Conservation (phyloP, 2,329 filamentous ascomycete genomes). For the Pseudocercospora musae region DNA sequence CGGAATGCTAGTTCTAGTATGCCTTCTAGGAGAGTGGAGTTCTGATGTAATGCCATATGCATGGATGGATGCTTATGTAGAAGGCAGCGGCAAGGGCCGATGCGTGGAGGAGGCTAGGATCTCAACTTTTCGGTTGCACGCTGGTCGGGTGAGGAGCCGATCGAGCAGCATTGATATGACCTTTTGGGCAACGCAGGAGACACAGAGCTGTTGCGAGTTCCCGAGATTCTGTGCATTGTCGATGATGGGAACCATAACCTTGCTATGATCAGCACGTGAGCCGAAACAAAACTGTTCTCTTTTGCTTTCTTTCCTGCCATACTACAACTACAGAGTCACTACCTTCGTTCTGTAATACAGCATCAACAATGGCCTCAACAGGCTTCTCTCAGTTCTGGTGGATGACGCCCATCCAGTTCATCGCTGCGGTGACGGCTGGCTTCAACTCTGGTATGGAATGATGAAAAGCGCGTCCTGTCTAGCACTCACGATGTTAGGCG, state of each 20-base stretch:
- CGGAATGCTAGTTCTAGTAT: background rate
- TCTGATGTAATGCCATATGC: no score
- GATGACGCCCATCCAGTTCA: constrained; percentile 32
- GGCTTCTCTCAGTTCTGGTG: constrained; percentile 27
- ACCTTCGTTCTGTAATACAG: background rate
- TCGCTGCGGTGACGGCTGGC: constrained; percentile 31
- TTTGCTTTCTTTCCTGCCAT: background rate
- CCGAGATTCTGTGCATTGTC: background rate
- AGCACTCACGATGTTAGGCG: constrained; percentile 22
- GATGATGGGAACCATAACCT: background rate
- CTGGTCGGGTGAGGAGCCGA: background rate
- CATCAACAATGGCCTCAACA: constrained; percentile 26
- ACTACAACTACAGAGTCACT: background rate
- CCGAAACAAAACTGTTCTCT: background rate
- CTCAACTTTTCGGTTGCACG: background rate
- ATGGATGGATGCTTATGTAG: background rate
- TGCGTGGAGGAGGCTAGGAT: background rate
- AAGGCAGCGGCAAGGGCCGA: background rate
- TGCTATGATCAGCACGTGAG: background rate
- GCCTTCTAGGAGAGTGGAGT: no score
- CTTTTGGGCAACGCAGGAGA: constrained; percentile 1
- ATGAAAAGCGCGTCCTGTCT: background rate
- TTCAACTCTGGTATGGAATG: constrained; percentile 29
- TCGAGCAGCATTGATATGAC: constrained; percentile 1
- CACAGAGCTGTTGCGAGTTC: background rate